Percentiles rank a stretch among this genome's conserved stretches.
Conservation (phyloP, 1,139 yeast species). For the Candida albicans region DNA sequence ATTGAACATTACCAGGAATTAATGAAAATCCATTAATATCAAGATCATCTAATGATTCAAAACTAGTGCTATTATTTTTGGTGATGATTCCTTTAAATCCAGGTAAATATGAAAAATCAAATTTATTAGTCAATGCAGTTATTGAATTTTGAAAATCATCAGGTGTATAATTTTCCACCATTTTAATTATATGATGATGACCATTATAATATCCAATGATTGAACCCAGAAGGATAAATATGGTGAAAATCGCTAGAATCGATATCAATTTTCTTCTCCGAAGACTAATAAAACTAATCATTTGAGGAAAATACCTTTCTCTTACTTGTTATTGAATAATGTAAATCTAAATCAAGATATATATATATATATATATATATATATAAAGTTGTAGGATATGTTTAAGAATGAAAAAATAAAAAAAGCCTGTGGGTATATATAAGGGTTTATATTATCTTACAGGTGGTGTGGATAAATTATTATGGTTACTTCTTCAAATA, state of each 20-base stretch:
- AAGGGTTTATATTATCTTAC: no score
- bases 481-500: no score
- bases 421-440: neutral
- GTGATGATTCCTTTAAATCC: constrained; percentile 1
- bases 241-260: constrained; percentile 1
- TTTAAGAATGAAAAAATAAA: neutral
- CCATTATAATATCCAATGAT: neutral
- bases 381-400: no score
- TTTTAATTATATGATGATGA: constrained; percentile 4
- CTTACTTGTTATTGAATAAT: neutral
- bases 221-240: neutral
- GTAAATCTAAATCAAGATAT: no score
- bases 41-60: neutral
- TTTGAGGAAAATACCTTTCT: neutral
- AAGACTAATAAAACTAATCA: constrained; percentile 2
- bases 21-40: constrained; percentile 16
- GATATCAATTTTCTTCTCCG: constrained; percentile 11
- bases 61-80: constrained; percentile 5
- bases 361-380: no score
- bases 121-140: constrained; percentile 10
- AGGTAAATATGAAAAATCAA: constrained; percentile 12
- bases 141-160: constrained; percentile 11
- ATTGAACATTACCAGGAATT: constrained; percentile 30
- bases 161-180: constrained; percentile 5
- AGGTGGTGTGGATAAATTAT: no score